These are phyloP conservation scores for Hypsizygus ulmarius DNA, from an alignment of 1,284 basidiomycete genomes.

Conservation along the genomic window DNA sequence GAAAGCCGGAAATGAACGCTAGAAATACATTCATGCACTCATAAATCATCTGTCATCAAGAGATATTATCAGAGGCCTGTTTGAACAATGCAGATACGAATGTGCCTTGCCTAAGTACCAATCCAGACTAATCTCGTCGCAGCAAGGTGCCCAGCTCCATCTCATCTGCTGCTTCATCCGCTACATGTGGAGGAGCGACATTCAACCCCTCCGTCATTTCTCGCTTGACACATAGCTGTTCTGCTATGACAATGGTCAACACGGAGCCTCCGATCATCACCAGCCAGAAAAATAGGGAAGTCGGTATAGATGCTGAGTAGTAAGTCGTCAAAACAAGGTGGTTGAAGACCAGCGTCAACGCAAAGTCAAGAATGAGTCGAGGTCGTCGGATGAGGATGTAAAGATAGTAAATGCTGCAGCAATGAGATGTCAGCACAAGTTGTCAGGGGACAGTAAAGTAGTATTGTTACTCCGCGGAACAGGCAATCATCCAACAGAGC, in stretches of 20 bases:
- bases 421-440: constrained; percentile 6
- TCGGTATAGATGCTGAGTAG: constrained; percentile 85
- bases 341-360: constrained; percentile 84
- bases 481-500: constrained; percentile 77
- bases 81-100: background rate
- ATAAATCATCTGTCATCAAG: constrained; percentile 9
- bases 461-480: constrained; percentile 68
- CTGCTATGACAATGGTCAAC: constrained; percentile 78
- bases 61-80: background rate
- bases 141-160: constrained; percentile 63
- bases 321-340: constrained; percentile 92
- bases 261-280: constrained; percentile 72
- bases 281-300: constrained; percentile 87
- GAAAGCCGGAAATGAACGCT: constrained; percentile 4
- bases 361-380: constrained; percentile 92
- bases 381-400: constrained; percentile 88
- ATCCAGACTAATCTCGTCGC: constrained; percentile 28
- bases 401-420: constrained; percentile 77
- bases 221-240: constrained; percentile 89
- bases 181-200: constrained; percentile 43
- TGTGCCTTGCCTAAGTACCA: constrained; percentile 14
- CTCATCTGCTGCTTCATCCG: constrained; percentile 41
- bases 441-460: constrained; percentile 5
- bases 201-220: constrained; percentile 89
- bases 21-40: constrained; percentile 14